Evolutionary conservation across 225 moss, liverwort and hornwort species (phyloP).

Genomic region (Climacium dendroides): DNA sequence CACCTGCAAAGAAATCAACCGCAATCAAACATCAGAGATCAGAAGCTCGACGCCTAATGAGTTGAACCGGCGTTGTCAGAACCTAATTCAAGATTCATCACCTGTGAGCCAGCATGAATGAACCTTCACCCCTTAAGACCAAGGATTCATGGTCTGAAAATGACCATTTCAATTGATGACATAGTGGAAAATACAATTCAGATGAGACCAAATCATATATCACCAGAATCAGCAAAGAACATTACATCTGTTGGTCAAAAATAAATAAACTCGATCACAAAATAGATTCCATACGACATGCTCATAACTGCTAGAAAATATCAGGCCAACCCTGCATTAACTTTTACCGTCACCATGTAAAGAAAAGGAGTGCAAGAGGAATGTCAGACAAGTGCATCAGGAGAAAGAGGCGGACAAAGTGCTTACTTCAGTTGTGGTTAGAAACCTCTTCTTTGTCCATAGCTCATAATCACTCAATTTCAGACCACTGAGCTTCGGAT

Average conservation of each 20-base stretch:
- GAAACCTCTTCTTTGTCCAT: slow-evolving; percentile 45
- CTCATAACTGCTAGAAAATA: not conserved
- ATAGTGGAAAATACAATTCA: not conserved
- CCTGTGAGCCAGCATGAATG: not conserved
- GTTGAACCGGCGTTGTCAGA: not conserved
- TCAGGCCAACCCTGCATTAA: not conserved
- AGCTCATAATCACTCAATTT: slow-evolving; percentile 20
- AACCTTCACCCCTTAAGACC: not conserved
- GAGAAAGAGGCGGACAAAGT: not conserved
- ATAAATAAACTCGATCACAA: not conserved
- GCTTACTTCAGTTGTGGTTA: slow-evolving; percentile 70
- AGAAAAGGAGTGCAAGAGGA: not conserved
- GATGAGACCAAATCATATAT: not conserved
- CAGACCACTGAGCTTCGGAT: not conserved
- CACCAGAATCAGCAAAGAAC: not conserved
- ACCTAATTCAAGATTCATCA: not conserved
- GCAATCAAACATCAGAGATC: not conserved
- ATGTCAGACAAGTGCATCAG: not conserved
- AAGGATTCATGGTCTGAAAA: not conserved
- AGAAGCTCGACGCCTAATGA: not conserved
- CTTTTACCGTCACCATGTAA: not conserved
- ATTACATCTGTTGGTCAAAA: not conserved
- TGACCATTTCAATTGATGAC: not conserved
- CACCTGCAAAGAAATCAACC: slow-evolving; percentile 31
- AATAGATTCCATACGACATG: not conserved